A percentile compares a stretch with the other conserved stretches of the same genome.
phyloP scores from a whole-genome alignment of 805 yeast species.

The Scheffersomyces stipitis region DNA sequence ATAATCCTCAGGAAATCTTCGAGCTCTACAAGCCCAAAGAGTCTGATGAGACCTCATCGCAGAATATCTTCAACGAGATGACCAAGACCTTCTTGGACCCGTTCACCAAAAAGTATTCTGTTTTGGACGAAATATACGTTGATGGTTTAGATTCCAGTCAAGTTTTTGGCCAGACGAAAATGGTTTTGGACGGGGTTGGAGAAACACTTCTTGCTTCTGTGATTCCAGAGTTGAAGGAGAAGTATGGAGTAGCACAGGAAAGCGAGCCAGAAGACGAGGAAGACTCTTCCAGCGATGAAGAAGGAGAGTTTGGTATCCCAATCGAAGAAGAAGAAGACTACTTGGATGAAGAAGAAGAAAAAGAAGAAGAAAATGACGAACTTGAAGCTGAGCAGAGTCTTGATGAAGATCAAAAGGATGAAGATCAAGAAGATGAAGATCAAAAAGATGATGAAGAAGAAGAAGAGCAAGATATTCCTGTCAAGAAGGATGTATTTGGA shows the following conservation, averaged over 20 bases:
- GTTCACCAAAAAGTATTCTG: slow-evolving; percentile 52
- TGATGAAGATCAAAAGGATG: slow-evolving; percentile 10
- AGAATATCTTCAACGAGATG: slow-evolving; percentile 25
- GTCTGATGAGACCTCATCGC: slow-evolving; percentile 6
- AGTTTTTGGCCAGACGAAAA: slow-evolving; percentile 89
- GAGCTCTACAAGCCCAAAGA: slow-evolving; percentile 13
- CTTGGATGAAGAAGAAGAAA: slow-evolving; percentile 24
- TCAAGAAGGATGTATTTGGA: slow-evolving; percentile 54
- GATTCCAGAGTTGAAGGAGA: slow-evolving; percentile 51
- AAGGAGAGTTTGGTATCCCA: slow-evolving; percentile 12
- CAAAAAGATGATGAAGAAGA: slow-evolving; percentile 7
- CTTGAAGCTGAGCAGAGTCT: slow-evolving; percentile 19
- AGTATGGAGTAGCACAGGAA: slow-evolving; percentile 19
- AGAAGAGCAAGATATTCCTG: slow-evolving; percentile 11
- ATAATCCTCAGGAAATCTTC: slow-evolving; percentile 26
- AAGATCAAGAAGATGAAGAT: slow-evolving; percentile 8
- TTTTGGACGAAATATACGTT: slow-evolving; percentile 75
- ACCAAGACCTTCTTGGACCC: slow-evolving; percentile 60
- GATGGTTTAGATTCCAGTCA: slow-evolving; percentile 90
- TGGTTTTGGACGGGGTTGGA: slow-evolving; percentile 77
- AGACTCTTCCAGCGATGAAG: slow-evolving; percentile 15
- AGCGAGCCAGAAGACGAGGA: slow-evolving; percentile 11
- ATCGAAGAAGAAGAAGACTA: slow-evolving; percentile 15
- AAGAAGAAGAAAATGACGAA: slow-evolving; percentile 16
- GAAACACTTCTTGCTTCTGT: slow-evolving; percentile 58